Evolutionary conservation across 352 stramenopile species (phyloP).

Genomic region (Blastocystis sp.): DNA sequence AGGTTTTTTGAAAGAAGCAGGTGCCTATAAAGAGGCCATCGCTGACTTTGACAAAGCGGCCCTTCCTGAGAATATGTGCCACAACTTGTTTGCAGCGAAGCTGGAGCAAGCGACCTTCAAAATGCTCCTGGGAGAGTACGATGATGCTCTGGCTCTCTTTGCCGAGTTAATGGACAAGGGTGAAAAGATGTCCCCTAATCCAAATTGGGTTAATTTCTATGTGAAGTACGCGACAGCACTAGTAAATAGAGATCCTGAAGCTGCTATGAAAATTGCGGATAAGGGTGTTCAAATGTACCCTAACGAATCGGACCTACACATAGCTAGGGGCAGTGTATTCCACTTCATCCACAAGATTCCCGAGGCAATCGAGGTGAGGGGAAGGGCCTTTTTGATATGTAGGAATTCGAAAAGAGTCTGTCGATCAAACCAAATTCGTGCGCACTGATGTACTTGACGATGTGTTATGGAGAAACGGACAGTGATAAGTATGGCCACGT

Average conservation of each 20-base stretch:
- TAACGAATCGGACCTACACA: neutral
- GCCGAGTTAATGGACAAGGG: neutral
- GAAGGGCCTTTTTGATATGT: neutral
- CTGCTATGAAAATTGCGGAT: neutral
- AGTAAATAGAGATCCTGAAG: neutral
- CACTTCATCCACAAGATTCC: neutral
- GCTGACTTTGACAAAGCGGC: neutral
- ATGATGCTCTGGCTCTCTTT: neutral
- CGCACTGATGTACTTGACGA: neutral
- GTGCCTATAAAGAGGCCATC: neutral
- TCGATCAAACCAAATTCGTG: neutral
- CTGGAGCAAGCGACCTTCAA: neutral
- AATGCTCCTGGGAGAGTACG: neutral
- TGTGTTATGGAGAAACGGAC: neutral
- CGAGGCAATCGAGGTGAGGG: neutral
- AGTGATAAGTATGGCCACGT: neutral
- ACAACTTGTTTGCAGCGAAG: neutral
- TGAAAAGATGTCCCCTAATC: neutral
- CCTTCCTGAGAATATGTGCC: neutral
- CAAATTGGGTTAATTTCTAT: conserved; percentile 32
- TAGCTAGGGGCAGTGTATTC: neutral
- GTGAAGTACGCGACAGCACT: neutral
- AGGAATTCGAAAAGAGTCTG: conserved; percentile 6
- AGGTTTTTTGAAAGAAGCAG: neutral
- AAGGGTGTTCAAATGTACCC: neutral